A percentile compares a stretch with the other conserved stretches of the same genome.
Conservation (phyloP, 2,329 filamentous ascomycete genomes). For the Teratosphaeria destructans region DNA sequence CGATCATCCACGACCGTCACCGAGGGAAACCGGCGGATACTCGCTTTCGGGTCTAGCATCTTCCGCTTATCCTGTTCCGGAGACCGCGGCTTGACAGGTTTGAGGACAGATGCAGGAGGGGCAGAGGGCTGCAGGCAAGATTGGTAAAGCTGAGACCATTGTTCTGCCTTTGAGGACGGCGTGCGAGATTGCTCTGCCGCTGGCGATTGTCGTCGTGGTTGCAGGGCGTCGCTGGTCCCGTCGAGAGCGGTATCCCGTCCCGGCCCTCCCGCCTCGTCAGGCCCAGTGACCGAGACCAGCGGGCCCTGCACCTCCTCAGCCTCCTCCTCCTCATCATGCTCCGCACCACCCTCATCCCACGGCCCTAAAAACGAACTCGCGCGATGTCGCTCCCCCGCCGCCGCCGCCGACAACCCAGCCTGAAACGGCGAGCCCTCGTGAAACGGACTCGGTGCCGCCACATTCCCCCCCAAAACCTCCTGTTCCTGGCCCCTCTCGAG, state of each 20-base stretch:
- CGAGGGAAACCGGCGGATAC: conserved; percentile 18
- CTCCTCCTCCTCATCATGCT: background rate
- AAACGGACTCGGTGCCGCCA: background rate
- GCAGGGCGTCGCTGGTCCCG: conserved; percentile 1
- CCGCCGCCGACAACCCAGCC: background rate
- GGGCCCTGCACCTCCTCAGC: background rate
- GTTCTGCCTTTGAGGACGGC: conserved; percentile 8
- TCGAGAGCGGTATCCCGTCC: conserved; percentile 1
- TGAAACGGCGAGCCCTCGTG: background rate
- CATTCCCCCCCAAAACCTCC: no score
- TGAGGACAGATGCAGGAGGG: conserved; percentile 6
- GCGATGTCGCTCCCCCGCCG: background rate
- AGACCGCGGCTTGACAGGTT: conserved; percentile 11
- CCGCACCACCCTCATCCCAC: background rate
- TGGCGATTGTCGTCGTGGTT: background rate
- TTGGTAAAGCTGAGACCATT: conserved; percentile 11
- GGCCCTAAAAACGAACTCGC: conserved; percentile 2
- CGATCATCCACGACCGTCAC: conserved; percentile 25
- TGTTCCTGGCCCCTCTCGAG: background rate
- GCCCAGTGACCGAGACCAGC: background rate
- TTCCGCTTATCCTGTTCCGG: conserved; percentile 2
- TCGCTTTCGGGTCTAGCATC: conserved; percentile 4
- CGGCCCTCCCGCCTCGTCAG: background rate
- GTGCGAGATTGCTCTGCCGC: background rate
- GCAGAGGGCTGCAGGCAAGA: conserved; percentile 7